These are phyloP conservation scores for Solanum neorickii DNA, from an alignment of 257 asterid genomes.

Conservation along the genomic window DNA sequence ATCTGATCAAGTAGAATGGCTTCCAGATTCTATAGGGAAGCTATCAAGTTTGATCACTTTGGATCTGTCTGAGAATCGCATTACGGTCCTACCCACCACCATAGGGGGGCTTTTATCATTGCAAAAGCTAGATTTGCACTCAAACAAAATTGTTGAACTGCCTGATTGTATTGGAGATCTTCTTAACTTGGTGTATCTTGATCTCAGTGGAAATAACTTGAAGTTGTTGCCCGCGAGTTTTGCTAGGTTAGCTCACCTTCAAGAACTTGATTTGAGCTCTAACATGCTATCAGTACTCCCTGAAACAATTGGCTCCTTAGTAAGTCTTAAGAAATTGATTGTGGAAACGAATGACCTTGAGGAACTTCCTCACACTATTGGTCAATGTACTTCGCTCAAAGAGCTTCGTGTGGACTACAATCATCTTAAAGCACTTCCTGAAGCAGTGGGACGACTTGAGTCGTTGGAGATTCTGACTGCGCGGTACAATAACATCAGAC, in stretches of 20 bases:
- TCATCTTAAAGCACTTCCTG: slow-evolving; percentile 78
- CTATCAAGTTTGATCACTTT: slow-evolving; percentile 49
- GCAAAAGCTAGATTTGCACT: slow-evolving; percentile 51
- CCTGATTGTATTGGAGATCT: slow-evolving; percentile 70
- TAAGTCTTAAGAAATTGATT: slow-evolving; percentile 47
- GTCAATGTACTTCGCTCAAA: slow-evolving; percentile 52
- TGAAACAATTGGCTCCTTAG: slow-evolving; percentile 59
- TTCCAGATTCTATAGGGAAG: slow-evolving; percentile 91
- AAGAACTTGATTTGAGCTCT: slow-evolving; percentile 82
- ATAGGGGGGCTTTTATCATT: slow-evolving; percentile 56
- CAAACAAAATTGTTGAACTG: slow-evolving; percentile 42
- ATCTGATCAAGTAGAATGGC: slow-evolving; percentile 81
- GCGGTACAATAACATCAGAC: slow-evolving; percentile 63
- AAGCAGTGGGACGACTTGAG: slow-evolving; percentile 67
- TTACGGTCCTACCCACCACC: slow-evolving; percentile 49
- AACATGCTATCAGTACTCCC: slow-evolving; percentile 57
- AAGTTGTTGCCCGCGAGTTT: slow-evolving; percentile 48
- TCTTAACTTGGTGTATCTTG: slow-evolving; percentile 48
- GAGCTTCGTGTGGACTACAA: slow-evolving; percentile 77
- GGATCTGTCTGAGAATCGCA: slow-evolving; percentile 73
- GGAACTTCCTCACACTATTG: slow-evolving; percentile 73
- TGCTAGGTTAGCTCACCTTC: slow-evolving; percentile 40
- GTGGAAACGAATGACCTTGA: slow-evolving; percentile 68
- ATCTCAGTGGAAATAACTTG: slow-evolving; percentile 64
- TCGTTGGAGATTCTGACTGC: slow-evolving; percentile 64